phyloP scores from a whole-genome alignment of 345 rosid genomes.

The Isatis tinctoria region DNA sequence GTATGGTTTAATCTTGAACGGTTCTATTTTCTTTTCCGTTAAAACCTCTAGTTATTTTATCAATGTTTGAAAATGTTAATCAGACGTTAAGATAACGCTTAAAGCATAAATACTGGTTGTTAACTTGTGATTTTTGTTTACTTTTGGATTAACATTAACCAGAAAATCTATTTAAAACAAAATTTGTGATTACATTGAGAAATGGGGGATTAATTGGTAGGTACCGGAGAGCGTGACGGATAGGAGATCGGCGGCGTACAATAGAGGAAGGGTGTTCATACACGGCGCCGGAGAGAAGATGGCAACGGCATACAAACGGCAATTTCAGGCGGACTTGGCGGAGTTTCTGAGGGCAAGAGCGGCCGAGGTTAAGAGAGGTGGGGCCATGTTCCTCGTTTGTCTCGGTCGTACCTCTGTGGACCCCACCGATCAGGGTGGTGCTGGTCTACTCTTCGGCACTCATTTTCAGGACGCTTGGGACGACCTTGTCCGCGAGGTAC shows the following conservation, averaged over 20 bases:
- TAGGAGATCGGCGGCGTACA: slow-evolving; percentile 64
- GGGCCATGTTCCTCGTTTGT: slow-evolving; percentile 93
- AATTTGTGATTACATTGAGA: background rate
- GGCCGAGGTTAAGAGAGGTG: slow-evolving; percentile 72
- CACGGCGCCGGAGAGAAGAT: slow-evolving; percentile 63
- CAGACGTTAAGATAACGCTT: background rate
- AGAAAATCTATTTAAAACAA: background rate
- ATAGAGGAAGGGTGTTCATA: slow-evolving; percentile 78
- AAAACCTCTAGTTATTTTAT: background rate
- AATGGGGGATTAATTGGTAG: slow-evolving; percentile 32
- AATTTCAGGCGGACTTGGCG: slow-evolving; percentile 74
- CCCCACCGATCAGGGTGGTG: slow-evolving; percentile 94
- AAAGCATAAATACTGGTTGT: background rate
- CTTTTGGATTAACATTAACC: background rate
- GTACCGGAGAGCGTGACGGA: slow-evolving; percentile 79
- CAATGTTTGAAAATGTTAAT: background rate
- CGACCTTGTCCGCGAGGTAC: slow-evolving; percentile 95
- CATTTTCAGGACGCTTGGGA: slow-evolving; percentile 99
- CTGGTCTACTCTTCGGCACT: slow-evolving; percentile 92
- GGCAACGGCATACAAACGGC: slow-evolving; percentile 63
- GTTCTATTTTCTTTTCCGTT: background rate
- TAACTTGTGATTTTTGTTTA: background rate
- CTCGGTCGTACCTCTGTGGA: slow-evolving; percentile 82
- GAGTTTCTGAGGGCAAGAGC: slow-evolving; percentile 66
- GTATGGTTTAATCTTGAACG: background rate